Percentiles rank a stretch among this genome's conserved stretches.
Conservation (phyloP, 2,329 filamentous ascomycete genomes). For the Aquanectria penicillioides region DNA sequence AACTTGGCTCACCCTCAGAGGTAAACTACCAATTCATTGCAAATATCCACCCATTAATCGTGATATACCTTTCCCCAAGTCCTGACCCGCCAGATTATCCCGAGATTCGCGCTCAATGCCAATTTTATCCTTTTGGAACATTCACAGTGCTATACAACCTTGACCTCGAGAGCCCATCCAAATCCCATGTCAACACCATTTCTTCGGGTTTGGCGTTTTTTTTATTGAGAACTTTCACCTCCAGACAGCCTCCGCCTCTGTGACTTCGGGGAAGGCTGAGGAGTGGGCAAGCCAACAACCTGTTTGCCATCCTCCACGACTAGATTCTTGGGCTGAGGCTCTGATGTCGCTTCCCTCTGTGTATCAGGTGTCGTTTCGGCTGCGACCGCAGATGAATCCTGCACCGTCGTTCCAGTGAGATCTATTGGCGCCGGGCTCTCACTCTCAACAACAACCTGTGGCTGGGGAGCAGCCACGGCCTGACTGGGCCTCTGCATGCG, state of each 20-base stretch:
- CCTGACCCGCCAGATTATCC: too few relatives aligned
- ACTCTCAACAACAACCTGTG: conserved; percentile 46
- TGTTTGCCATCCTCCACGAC: conserved; percentile 23
- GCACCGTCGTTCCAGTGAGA: conserved; percentile 41
- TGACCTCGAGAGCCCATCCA: too few relatives aligned
- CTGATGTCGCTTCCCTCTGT: neutral
- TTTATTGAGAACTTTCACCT: neutral
- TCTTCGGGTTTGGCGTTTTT: too few relatives aligned
- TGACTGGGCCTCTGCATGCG: conserved; percentile 46
- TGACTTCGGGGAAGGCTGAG: conserved; percentile 14
- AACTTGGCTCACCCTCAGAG: too few relatives aligned
- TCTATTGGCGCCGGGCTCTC: conserved; percentile 33
- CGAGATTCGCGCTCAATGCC: too few relatives aligned
- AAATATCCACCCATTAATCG: too few relatives aligned
- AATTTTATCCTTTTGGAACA: too few relatives aligned
- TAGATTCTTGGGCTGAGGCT: conserved; percentile 22
- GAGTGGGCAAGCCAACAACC: conserved; percentile 20
- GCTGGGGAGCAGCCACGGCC: conserved; percentile 43
- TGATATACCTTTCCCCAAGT: too few relatives aligned
- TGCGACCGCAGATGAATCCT: conserved; percentile 22
- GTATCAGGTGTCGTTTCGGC: neutral
- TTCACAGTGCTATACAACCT: too few relatives aligned
- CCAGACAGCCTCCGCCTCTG: neutral
- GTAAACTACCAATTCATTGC: too few relatives aligned
- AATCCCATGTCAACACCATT: neutral